Evolutionary conservation across 306 rosid genomes (phyloP).

Genomic region (Luffa aegyptiaca): DNA sequence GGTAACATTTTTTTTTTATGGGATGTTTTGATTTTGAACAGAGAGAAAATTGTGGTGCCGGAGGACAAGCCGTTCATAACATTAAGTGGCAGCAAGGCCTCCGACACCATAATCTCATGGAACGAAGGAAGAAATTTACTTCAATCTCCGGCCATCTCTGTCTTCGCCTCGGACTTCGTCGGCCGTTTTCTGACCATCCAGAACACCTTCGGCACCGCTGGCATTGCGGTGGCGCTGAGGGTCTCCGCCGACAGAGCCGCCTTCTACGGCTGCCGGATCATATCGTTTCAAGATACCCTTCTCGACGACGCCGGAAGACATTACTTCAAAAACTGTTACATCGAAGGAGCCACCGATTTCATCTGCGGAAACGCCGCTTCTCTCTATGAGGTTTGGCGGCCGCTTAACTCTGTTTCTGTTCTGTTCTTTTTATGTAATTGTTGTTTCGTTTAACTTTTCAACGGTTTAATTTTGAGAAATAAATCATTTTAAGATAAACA

Average conservation of each 20-base stretch:
- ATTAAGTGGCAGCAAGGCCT: slow-evolving; percentile 11
- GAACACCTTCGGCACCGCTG: slow-evolving; percentile 10
- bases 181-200: slow-evolving; percentile 14
- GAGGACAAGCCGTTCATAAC: slow-evolving; percentile 22
- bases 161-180: slow-evolving; percentile 13
- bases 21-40: not conserved
- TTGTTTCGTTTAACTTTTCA: too few species aligned
- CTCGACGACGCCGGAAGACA: slow-evolving; percentile 14
- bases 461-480: too few species aligned
- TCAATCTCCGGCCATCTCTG: slow-evolving; percentile 1
- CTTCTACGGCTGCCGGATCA: slow-evolving; percentile 16
- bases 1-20: too few species aligned
- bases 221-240: slow-evolving; percentile 17
- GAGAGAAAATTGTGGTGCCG: slow-evolving; percentile 17
- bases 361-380: slow-evolving; percentile 20
- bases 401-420: not conserved
- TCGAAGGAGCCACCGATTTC: slow-evolving; percentile 26
- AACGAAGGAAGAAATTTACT: not conserved
- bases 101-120: slow-evolving; percentile 15
- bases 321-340: slow-evolving; percentile 22
- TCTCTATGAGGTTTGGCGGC: slow-evolving; percentile 4
- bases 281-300: slow-evolving; percentile 17
- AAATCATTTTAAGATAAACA: too few species aligned
- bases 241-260: slow-evolving; percentile 20
- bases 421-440: not conserved